A percentile compares a stretch with the other conserved stretches of the same genome.
Evolutionary conservation across 257 asterid genomes (phyloP).

Genomic region (Rehmannia glutinosa): DNA sequence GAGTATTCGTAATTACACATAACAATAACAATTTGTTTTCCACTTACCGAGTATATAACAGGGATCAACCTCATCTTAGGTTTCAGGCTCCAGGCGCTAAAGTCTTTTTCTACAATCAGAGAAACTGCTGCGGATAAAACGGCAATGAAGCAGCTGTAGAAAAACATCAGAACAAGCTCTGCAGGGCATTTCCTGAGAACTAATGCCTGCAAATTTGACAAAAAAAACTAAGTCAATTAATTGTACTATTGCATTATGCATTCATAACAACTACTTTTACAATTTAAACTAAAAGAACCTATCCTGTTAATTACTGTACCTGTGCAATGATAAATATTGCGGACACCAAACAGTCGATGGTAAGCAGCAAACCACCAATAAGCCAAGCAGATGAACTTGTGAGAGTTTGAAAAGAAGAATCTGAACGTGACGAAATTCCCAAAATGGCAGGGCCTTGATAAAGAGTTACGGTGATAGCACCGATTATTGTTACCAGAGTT

Average conservation of each 20-base stretch:
- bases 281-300: not conserved
- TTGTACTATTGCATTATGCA: not conserved
- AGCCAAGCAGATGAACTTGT: conserved; percentile 45
- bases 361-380: conserved; percentile 54
- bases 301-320: conserved; percentile 21
- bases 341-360: conserved; percentile 34
- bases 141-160: conserved; percentile 57
- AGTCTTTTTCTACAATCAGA: conserved; percentile 34
- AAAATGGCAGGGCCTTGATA: conserved; percentile 50
- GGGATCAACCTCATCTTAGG: conserved; percentile 41
- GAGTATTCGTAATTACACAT: too few species aligned
- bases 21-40: not conserved
- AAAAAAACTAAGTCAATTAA: not conserved
- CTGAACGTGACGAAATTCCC: conserved; percentile 19
- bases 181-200: conserved; percentile 55
- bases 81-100: conserved; percentile 48
- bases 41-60: conserved; percentile 55
- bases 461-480: conserved; percentile 53
- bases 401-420: conserved; percentile 18
- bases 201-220: conserved; percentile 42
- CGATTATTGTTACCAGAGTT: conserved; percentile 38
- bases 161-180: conserved; percentile 54
- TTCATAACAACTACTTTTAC: not conserved
- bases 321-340: conserved; percentile 50
- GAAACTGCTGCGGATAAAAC: conserved; percentile 43